phyloP scores from a whole-genome alignment of 805 yeast species.

The Spathaspora passalidarum region DNA sequence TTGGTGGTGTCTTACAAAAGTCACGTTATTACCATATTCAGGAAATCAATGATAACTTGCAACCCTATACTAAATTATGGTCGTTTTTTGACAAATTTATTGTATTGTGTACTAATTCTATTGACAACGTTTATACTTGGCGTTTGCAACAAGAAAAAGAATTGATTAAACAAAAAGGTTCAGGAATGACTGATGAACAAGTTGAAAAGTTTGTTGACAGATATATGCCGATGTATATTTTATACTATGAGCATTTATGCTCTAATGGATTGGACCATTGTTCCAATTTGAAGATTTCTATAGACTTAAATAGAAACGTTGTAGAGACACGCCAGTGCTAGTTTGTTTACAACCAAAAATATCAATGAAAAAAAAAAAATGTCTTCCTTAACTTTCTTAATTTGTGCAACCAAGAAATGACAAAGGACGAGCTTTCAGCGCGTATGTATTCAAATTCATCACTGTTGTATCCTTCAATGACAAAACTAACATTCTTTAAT shows the following conservation, averaged over 20 bases:
- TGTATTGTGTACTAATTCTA: slow-evolving; percentile 55
- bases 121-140: slow-evolving; percentile 73
- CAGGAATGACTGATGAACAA: slow-evolving; percentile 77
- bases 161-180: slow-evolving; percentile 50
- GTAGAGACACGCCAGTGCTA: not conserved
- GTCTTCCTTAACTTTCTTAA: not conserved
- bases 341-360: not conserved
- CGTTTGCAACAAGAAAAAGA: slow-evolving; percentile 72
- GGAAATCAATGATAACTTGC: slow-evolving; percentile 51
- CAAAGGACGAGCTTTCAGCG: slow-evolving; percentile 5
- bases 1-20: slow-evolving; percentile 16
- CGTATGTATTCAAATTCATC: slow-evolving; percentile 6
- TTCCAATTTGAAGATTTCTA: slow-evolving; percentile 6
- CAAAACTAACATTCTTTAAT: not conserved
- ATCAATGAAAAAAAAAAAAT: not conserved
- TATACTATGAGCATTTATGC: slow-evolving; percentile 56
- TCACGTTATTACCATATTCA: slow-evolving; percentile 25
- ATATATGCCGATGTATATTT: slow-evolving; percentile 80
- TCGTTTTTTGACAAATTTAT: slow-evolving; percentile 55
- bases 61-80: slow-evolving; percentile 57
- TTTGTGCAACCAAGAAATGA: not conserved
- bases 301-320: slow-evolving; percentile 8
- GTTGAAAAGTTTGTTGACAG: slow-evolving; percentile 71
- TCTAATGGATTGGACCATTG: slow-evolving; percentile 5
- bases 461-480: not conserved